Evolutionary conservation across 2,329 filamentous ascomycete genomes (phyloP), one percentile per base, ranked within the genome.

Genomic region (Alternaria atra): DNA sequence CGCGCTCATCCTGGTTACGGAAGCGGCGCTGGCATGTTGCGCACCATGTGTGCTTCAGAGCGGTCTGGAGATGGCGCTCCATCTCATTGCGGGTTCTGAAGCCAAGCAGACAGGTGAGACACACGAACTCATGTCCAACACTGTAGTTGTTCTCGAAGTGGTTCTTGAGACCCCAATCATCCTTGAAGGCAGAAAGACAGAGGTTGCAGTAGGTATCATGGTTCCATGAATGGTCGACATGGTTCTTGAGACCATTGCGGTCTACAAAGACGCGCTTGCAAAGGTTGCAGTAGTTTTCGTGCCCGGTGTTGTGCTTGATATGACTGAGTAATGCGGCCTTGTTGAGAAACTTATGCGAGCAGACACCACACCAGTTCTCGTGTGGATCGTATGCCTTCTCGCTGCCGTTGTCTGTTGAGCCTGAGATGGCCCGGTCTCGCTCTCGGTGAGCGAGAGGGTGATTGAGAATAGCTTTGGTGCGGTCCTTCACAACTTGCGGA

Each of bases 231-330:
- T 76, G 69, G 23, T 77, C 73, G 29, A 78, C 64, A 44, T 78
- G 75, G 39, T 77, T 78, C 58, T 75, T 68, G 23, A 78, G 63
- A 7, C 74, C 74, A 37, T 77, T 77, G 9, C 73, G 64, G 29
- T 78, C 74, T 25, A 73, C 72, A 52, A 78, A 78, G 0, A 77
- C 67, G 29, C 74, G 72, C 52, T 69, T 72, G 67, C 75, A 78
- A 6, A 78, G 71, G 47, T 76, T 77, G 61, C 75, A 78, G 57
- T 75, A 78, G 59, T 77, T 58, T 27, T 69, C 59, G 56, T 77
- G 75, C 64, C 62, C 5, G 64, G 62, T 7, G 57, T 51, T 20
- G 20, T 70, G 65, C 61, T 76, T 76, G 39, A 71, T 61, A 53
- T 77, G 75, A 17, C 47, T 62, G 29, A 70, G 52, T 0, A 77